A percentile compares a stretch with the other conserved stretches of the same genome.
Evolutionary conservation across 164 flowering plant genomes (phyloP).

Genomic region (Kingdonia uniflora): DNA sequence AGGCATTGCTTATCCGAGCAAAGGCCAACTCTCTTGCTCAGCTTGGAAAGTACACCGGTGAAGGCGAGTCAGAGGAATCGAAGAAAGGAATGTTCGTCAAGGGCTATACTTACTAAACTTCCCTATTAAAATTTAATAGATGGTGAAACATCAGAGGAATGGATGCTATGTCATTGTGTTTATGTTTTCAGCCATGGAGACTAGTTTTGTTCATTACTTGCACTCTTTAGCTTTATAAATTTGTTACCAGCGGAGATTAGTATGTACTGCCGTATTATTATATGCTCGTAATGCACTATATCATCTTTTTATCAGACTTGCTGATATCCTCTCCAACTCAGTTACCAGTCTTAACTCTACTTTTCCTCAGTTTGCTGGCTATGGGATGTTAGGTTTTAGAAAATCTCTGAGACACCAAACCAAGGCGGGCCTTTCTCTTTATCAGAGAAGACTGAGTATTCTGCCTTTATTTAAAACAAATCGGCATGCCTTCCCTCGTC

Average conservation of each 20-base stretch:
- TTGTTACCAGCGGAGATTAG: slow-evolving; percentile 4
- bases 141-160: slow-evolving; percentile 7
- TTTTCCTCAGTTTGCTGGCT: too few relatives aligned
- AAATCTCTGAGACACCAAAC: too few relatives aligned
- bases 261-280: too few relatives aligned
- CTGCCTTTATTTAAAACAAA: too few relatives aligned
- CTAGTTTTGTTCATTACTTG: slow-evolving; percentile 31
- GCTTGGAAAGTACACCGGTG: slow-evolving; percentile 82
- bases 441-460: too few relatives aligned
- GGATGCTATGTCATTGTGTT: slow-evolving; percentile 11
- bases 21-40: slow-evolving; percentile 85
- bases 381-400: too few relatives aligned
- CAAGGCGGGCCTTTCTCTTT: too few relatives aligned
- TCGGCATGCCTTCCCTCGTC: too few relatives aligned
- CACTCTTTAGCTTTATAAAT: slow-evolving; percentile 26
- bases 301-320: too few relatives aligned
- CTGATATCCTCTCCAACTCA: too few relatives aligned
- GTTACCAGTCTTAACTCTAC: too few relatives aligned
- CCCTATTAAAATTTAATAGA: slow-evolving; percentile 5
- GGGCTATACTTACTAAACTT: slow-evolving; percentile 63
- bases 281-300: too few relatives aligned
- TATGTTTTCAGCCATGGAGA: slow-evolving; percentile 24
- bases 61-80: slow-evolving; percentile 83
- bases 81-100: slow-evolving; percentile 78
- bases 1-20: slow-evolving; percentile 55